Conservation (phyloP, 2,329 filamentous ascomycete species). For the Diaporthe sp. region DNA sequence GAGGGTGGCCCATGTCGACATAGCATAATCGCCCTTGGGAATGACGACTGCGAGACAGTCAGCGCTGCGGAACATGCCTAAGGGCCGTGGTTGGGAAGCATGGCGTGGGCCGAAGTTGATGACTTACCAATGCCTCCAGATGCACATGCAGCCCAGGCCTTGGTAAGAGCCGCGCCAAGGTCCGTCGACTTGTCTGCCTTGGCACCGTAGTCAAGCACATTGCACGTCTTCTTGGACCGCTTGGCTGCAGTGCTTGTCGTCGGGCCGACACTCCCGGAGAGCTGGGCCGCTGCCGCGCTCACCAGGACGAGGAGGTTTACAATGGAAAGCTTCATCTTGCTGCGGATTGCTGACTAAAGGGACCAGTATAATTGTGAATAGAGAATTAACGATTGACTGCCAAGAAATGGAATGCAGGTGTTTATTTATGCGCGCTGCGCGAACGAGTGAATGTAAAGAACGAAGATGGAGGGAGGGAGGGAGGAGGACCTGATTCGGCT, state of each 20-base stretch:
- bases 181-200: conserved; percentile 57
- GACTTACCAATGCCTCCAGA: conserved; percentile 52
- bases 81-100: background rate
- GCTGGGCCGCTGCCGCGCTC: conserved; percentile 43
- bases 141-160: conserved; percentile 55
- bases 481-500: background rate
- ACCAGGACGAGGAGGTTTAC: conserved; percentile 1
- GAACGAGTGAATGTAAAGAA: background rate
- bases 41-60: conserved; percentile 57
- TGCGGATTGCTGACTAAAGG: background rate
- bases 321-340: background rate
- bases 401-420: background rate
- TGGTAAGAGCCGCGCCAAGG: conserved; percentile 46
- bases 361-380: background rate
- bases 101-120: too few species aligned
- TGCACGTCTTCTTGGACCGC: conserved; percentile 56
- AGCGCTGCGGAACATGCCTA: background rate
- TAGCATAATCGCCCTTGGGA: conserved; percentile 61
- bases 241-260: conserved; percentile 48
- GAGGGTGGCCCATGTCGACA: conserved; percentile 62
- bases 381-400: background rate
- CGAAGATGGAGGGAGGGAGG: background rate
- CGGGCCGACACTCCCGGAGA: conserved; percentile 47
- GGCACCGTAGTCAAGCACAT: conserved; percentile 65
- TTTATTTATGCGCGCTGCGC: conserved; percentile 4